Evolutionary conservation across 176 grass and related monocot genomes (phyloP).

Genomic region (Eragrostis curvula): DNA sequence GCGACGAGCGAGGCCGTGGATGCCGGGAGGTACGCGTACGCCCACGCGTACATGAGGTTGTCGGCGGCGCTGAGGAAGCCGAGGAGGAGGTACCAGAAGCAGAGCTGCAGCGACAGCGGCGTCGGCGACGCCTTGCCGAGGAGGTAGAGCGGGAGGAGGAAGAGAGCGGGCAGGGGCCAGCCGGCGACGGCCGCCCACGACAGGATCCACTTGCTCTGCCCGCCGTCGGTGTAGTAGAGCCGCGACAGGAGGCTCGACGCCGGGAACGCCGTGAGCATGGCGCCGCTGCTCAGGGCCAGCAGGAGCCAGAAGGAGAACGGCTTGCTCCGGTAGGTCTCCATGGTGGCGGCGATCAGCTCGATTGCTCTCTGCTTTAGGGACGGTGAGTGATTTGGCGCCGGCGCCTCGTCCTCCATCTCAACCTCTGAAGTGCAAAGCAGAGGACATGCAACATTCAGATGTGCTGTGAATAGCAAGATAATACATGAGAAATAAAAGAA

Average conservation of each 20-base stretch:
- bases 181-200: slow-evolving; percentile 87
- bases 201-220: slow-evolving; percentile 89
- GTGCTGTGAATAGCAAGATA: too few relatives aligned
- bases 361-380: slow-evolving; percentile 28
- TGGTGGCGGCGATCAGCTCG: slow-evolving; percentile 16
- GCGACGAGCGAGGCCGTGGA: slow-evolving; percentile 88
- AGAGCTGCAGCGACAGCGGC: slow-evolving; percentile 46
- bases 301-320: slow-evolving; percentile 57
- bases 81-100: slow-evolving; percentile 68
- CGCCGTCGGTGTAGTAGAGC: slow-evolving; percentile 77
- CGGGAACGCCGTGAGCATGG: slow-evolving; percentile 82
- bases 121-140: slow-evolving; percentile 54
- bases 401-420: slow-evolving; percentile 10
- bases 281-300: slow-evolving; percentile 44
- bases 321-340: slow-evolving; percentile 62
- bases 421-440: slow-evolving; percentile 1
- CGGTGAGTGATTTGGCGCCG: background rate
- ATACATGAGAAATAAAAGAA: background rate
- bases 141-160: slow-evolving; percentile 60
- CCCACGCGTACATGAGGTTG: slow-evolving; percentile 95
- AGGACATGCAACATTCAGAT: slow-evolving; percentile 9
- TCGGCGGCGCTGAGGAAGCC: slow-evolving; percentile 84
- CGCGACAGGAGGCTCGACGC: slow-evolving; percentile 80
- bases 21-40: slow-evolving; percentile 83
- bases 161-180: slow-evolving; percentile 67